A percentile compares a stretch with the other conserved stretches of the same genome.
Evolutionary conservation across 2,329 filamentous ascomycete genomes (phyloP).

Genomic region (Parastagonospora avenae): DNA sequence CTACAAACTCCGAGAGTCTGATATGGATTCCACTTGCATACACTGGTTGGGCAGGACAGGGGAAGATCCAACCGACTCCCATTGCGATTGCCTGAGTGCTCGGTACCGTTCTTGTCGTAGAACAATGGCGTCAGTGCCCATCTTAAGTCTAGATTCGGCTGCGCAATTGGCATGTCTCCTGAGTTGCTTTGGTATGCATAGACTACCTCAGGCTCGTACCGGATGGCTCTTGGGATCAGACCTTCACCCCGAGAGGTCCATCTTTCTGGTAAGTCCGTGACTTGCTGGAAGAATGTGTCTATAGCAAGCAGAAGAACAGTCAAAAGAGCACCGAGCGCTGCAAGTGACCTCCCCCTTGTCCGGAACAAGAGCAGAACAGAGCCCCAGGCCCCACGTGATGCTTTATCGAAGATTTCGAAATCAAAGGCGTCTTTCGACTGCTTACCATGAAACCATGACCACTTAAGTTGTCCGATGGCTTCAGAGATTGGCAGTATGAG

Average conservation of each 20-base stretch:
- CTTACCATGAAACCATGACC: slow-evolving; percentile 28
- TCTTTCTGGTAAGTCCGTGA: slow-evolving; percentile 11
- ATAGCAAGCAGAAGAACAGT: slow-evolving; percentile 22
- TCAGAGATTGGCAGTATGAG: slow-evolving; percentile 29
- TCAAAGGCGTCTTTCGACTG: slow-evolving; percentile 23
- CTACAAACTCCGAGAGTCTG: slow-evolving; percentile 27
- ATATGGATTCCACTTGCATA: slow-evolving; percentile 24
- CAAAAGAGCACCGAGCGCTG: slow-evolving; percentile 20
- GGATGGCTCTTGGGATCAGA: slow-evolving; percentile 1
- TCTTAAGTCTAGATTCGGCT: neutral
- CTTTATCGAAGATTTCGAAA: slow-evolving; percentile 38
- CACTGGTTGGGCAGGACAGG: slow-evolving; percentile 24
- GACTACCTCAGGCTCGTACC: slow-evolving; percentile 6
- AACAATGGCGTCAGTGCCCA: slow-evolving; percentile 4
- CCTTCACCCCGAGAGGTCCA: slow-evolving; percentile 1
- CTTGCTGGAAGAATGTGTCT: slow-evolving; percentile 36
- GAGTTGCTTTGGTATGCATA: neutral
- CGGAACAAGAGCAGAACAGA: slow-evolving; percentile 20
- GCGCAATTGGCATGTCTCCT: neutral
- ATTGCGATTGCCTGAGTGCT: slow-evolving; percentile 8
- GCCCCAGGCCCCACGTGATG: slow-evolving; percentile 26
- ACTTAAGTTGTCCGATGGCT: slow-evolving; percentile 38
- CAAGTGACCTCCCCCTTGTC: slow-evolving; percentile 20
- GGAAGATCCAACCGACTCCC: slow-evolving; percentile 5
- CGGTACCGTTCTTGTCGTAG: slow-evolving; percentile 9